Percentiles rank a stretch among this genome's conserved stretches.
These are phyloP conservation scores for Gossypium thurberi DNA, from an alignment of 345 rosid genomes.

Conservation along the genomic window DNA sequence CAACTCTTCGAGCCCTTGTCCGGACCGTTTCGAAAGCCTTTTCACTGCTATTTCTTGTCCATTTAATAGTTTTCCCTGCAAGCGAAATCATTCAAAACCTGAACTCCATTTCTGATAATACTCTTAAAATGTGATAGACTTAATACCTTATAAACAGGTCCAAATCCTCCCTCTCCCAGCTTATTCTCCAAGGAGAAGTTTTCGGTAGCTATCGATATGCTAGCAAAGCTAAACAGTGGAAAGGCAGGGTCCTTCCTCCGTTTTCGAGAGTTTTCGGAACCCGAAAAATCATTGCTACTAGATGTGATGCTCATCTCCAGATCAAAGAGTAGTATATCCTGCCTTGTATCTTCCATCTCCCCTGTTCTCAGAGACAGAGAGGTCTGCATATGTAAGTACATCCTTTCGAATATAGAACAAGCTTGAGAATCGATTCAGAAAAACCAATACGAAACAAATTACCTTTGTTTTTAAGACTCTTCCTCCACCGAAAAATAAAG, in stretches of 20 bases:
- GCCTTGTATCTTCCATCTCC: not conserved
- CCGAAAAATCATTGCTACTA: not conserved
- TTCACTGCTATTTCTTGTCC: conserved; percentile 37
- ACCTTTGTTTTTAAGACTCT: conserved; percentile 9
- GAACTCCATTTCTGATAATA: not conserved
- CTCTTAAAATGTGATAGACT: not conserved
- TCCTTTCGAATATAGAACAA: not conserved
- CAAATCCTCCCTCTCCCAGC: conserved; percentile 2
- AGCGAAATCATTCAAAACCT: not conserved
- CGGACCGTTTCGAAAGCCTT: conserved; percentile 27
- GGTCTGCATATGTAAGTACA: not conserved
- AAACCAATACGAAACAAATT: not conserved
- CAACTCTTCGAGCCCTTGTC: conserved; percentile 34
- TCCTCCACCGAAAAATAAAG: conserved; percentile 8
- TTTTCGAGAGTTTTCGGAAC: not conserved
- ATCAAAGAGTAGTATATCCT: conserved; percentile 19
- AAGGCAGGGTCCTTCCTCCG: not conserved
- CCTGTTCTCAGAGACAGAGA: not conserved
- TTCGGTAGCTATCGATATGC: conserved; percentile 19
- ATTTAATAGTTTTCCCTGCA: conserved; percentile 27
- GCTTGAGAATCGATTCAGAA: not conserved
- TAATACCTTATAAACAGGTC: conserved; percentile 3
- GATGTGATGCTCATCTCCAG: not conserved
- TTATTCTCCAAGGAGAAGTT: not conserved
- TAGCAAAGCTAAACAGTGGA: conserved; percentile 23